Evolutionary conservation across 1,284 basidiomycete species (phyloP).

Genomic region (Ustilago esculenta): DNA sequence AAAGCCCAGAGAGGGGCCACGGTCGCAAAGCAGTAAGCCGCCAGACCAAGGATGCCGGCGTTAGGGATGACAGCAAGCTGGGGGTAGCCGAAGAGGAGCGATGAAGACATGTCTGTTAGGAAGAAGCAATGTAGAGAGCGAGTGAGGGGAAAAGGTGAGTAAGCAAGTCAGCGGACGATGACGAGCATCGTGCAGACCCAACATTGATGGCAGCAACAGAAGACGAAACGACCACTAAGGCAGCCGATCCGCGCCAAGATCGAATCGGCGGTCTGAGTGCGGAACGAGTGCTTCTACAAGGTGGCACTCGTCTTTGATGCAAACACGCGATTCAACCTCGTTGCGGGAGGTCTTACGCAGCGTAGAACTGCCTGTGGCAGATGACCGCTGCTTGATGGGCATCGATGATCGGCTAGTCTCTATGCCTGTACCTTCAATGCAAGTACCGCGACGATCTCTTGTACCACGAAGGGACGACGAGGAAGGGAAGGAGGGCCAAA

Average conservation of each 20-base stretch:
- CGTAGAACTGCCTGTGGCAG: too few relatives aligned
- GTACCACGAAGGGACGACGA: background rate
- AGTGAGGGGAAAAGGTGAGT: slow-evolving; percentile 6
- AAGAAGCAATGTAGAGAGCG: background rate
- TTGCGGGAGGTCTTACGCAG: too few relatives aligned
- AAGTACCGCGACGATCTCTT: background rate
- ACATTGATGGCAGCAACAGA: background rate
- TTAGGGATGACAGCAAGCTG: slow-evolving; percentile 65
- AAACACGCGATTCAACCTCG: too few relatives aligned
- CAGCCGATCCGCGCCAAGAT: background rate
- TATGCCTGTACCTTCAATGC: background rate
- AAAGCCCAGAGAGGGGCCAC: slow-evolving; percentile 64
- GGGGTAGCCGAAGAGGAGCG: slow-evolving; percentile 65
- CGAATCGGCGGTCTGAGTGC: too few relatives aligned
- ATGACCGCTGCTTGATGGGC: too few relatives aligned
- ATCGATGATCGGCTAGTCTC: too few relatives aligned
- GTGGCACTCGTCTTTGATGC: too few relatives aligned
- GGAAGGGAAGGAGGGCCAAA: too few relatives aligned
- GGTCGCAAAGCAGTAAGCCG: slow-evolving; percentile 63
- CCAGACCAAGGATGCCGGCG: slow-evolving; percentile 62
- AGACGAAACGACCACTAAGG: background rate
- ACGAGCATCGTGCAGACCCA: slow-evolving; percentile 14
- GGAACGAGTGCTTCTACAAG: too few relatives aligned
- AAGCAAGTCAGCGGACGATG: slow-evolving; percentile 22
- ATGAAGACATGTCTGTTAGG: slow-evolving; percentile 65